phyloP scores from a whole-genome alignment of 2,329 filamentous ascomycete species.

The Pseudovirgaria hyperparasitica region DNA sequence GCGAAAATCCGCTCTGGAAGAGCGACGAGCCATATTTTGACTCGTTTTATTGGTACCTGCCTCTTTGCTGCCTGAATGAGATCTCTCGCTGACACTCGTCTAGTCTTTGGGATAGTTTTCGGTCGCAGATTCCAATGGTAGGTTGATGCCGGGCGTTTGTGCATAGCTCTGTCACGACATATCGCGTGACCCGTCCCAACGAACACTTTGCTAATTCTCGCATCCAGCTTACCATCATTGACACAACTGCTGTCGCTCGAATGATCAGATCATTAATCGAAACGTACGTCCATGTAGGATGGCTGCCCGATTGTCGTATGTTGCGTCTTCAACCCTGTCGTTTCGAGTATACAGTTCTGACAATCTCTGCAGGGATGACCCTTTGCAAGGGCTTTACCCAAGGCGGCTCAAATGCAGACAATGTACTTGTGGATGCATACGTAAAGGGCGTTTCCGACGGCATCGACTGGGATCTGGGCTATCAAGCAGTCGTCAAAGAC shows the following conservation, averaged over 20 bases:
- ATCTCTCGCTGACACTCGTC: background rate
- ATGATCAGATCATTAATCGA: slow-evolving; percentile 61
- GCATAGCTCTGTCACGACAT: too few species aligned
- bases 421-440: slow-evolving; percentile 54
- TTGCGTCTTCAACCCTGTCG: slow-evolving; percentile 8
- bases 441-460: slow-evolving; percentile 47
- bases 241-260: slow-evolving; percentile 46
- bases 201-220: slow-evolving; percentile 2
- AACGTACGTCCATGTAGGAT: slow-evolving; percentile 56
- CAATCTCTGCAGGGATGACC: slow-evolving; percentile 37
- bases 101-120: slow-evolving; percentile 31
- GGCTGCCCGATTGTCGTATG: slow-evolving; percentile 55
- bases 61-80: too few species aligned
- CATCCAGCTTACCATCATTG: slow-evolving; percentile 53
- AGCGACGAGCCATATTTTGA: slow-evolving; percentile 33
- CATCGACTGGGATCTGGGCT: slow-evolving; percentile 17
- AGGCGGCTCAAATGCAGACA: slow-evolving; percentile 62
- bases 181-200: background rate
- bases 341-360: background rate
- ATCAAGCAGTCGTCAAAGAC: slow-evolving; percentile 18
- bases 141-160: too few species aligned
- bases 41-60: slow-evolving; percentile 47
- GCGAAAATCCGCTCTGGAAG: slow-evolving; percentile 34
- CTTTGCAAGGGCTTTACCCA: slow-evolving; percentile 60
- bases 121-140: slow-evolving; percentile 17